A percentile compares a stretch with the other conserved stretches of the same genome.
Evolutionary conservation across 1,284 basidiomycete species (phyloP).

Genomic region (Tetrapyrgos nigripes): DNA sequence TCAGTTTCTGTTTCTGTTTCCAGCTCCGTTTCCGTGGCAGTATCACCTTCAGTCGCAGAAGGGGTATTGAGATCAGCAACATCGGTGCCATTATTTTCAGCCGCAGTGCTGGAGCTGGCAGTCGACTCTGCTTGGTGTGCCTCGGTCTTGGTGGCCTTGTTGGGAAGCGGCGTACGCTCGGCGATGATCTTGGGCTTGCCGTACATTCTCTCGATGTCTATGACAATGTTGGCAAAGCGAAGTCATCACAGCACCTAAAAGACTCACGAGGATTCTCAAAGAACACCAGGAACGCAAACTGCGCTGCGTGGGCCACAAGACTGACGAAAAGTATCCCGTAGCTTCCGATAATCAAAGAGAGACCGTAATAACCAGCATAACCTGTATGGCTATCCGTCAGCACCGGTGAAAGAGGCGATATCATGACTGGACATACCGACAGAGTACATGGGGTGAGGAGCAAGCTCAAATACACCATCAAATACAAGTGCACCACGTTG

Average conservation of each 20-base stretch:
- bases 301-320: slow-evolving; percentile 90
- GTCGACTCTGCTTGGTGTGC: slow-evolving; percentile 22
- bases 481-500: slow-evolving; percentile 91
- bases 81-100: slow-evolving; percentile 20
- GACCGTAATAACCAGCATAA: slow-evolving; percentile 95
- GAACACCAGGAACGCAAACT: slow-evolving; percentile 95
- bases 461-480: slow-evolving; percentile 96
- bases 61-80: slow-evolving; percentile 57
- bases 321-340: slow-evolving; percentile 94
- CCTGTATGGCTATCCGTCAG: slow-evolving; percentile 48
- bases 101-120: slow-evolving; percentile 16
- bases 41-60: slow-evolving; percentile 74
- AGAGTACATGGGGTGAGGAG: slow-evolving; percentile 93
- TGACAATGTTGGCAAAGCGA: slow-evolving; percentile 1
- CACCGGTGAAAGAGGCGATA: slow-evolving; percentile 1
- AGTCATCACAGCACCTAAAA: not conserved
- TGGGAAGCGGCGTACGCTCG: slow-evolving; percentile 72
- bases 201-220: slow-evolving; percentile 88
- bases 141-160: slow-evolving; percentile 13
- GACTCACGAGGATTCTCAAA: slow-evolving; percentile 96
- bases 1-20: slow-evolving; percentile 75
- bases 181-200: slow-evolving; percentile 89
- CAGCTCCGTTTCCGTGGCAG: slow-evolving; percentile 68
- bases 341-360: slow-evolving; percentile 88
- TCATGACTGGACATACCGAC: slow-evolving; percentile 60